Base-by-base conservation (phyloP, 805 yeast genomes). In the Starmerella scarabaei region DNA sequence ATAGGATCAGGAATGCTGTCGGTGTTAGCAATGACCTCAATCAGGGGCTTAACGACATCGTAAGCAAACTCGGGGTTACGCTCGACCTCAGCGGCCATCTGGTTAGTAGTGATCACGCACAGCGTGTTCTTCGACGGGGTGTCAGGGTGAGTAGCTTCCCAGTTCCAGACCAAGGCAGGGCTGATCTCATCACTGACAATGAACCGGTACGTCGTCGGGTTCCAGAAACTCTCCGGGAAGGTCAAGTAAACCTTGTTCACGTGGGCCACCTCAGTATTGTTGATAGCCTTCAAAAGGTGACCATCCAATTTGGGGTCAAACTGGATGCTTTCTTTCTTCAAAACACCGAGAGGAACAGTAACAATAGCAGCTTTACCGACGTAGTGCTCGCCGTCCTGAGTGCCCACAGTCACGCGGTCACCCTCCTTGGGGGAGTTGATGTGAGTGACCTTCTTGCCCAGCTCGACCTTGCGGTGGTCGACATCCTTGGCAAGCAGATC, bases 181-280 rank as follows among this genome's bases (percentile, higher is more conserved):
- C 14, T 26, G 12, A 33, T 34, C 2, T 59, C 54, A 1, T 72
- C 71, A n/a, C 72, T 45, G 0, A 72, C 63, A 8, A 68, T 53
- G 44, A 73, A 66, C 41, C 77, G 61, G 42, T 73, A 75, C 5
- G 49, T 49, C n/a, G 60, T 57, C 29, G 71, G 71, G n/a, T 59
- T 40, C 91, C 91, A 80, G 59, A 76, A 77, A 11, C 69, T 58
- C 2, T 55, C 42, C 11, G 71, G 72, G 55, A 81, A 81, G 53
- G 80, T 88, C 45, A 80, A 65, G 1, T 79, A 62, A 9, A 80
- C 73, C 58, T 81, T 81, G 0, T 91, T 91, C 35, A 81, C 58
- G 2, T 77, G 68, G 0, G 85, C 82, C 53, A 68, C 38, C 21
- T 37, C 35, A 7, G 43, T 31, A 19, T 37, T 24, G 14, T 40